Evolutionary conservation across 331 rosid species (phyloP).

Genomic region (Malus hybrid): DNA sequence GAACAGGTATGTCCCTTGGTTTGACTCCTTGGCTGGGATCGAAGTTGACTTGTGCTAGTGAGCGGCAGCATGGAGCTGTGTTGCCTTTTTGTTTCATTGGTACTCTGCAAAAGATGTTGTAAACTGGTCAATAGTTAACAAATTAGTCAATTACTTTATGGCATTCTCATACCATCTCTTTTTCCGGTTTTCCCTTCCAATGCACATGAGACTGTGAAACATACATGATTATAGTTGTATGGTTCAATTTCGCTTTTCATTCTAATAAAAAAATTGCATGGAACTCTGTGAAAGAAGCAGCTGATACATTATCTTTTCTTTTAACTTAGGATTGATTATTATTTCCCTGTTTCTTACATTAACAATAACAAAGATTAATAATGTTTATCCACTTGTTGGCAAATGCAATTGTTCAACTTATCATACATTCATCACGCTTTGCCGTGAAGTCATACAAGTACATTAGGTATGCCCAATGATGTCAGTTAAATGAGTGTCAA

Average conservation of each 20-base stretch:
- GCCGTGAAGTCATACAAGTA: background rate
- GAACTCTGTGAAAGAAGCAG: background rate
- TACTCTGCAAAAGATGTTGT: background rate
- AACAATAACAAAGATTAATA: background rate
- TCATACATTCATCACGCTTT: background rate
- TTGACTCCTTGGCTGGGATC: background rate
- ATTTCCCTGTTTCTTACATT: background rate
- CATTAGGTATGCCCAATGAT: background rate
- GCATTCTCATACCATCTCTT: background rate
- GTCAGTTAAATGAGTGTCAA: background rate
- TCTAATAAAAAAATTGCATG: background rate
- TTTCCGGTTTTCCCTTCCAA: background rate
- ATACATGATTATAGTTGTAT: background rate
- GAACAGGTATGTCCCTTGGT: slow-evolving; percentile 55
- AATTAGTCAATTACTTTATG: background rate
- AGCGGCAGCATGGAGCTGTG: background rate
- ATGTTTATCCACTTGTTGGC: background rate
- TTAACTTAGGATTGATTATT: background rate
- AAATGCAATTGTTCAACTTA: background rate
- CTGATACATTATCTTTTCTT: background rate
- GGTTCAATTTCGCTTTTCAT: background rate
- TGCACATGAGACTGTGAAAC: background rate
- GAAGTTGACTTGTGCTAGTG: background rate
- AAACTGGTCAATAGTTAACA: background rate
- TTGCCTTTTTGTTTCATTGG: background rate